phyloP scores from a whole-genome alignment of 2,329 filamentous ascomycete species.

The Didymella arachidicola region DNA sequence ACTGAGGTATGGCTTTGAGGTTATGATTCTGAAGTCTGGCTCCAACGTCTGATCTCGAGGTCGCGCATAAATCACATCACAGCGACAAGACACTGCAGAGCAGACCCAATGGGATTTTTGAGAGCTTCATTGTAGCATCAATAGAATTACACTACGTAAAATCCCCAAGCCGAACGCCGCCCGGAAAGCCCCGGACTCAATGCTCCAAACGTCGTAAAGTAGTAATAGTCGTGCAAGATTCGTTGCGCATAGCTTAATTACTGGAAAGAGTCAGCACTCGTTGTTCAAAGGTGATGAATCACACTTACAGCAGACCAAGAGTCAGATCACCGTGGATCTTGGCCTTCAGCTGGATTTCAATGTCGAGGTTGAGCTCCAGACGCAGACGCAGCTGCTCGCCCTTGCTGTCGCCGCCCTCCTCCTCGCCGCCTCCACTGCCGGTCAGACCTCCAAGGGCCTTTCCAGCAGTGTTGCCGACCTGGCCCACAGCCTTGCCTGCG shows the following conservation, averaged over 20 bases:
- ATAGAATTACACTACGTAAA: conserved; percentile 34
- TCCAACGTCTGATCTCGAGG: not conserved
- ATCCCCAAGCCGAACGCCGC: conserved; percentile 37
- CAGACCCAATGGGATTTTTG: not conserved
- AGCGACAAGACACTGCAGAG: not conserved
- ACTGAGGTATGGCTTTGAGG: not conserved
- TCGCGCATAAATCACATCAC: not conserved
- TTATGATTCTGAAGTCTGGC: not conserved
- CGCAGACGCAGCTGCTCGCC: conserved; percentile 63
- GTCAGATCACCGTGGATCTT: conserved; percentile 70
- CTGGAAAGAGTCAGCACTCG: conserved; percentile 34
- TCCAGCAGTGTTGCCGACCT: conserved; percentile 53
- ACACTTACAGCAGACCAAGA: conserved; percentile 61
- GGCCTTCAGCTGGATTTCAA: conserved; percentile 70
- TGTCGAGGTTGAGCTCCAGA: conserved; percentile 68
- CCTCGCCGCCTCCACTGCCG: conserved; percentile 51
- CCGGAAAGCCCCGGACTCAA: conserved; percentile 22
- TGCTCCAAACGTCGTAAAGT: conserved; percentile 27
- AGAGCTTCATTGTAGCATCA: not conserved
- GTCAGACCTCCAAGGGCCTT: conserved; percentile 59
- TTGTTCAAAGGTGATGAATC: not conserved
- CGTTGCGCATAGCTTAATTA: conserved; percentile 36
- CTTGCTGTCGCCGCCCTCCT: conserved; percentile 42
- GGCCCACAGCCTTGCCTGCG: conserved; percentile 60
- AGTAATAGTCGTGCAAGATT: conserved; percentile 30